Evolutionary conservation across 352 stramenopile genomes (phyloP).

Genomic region (Globisporangium solare): DNA sequence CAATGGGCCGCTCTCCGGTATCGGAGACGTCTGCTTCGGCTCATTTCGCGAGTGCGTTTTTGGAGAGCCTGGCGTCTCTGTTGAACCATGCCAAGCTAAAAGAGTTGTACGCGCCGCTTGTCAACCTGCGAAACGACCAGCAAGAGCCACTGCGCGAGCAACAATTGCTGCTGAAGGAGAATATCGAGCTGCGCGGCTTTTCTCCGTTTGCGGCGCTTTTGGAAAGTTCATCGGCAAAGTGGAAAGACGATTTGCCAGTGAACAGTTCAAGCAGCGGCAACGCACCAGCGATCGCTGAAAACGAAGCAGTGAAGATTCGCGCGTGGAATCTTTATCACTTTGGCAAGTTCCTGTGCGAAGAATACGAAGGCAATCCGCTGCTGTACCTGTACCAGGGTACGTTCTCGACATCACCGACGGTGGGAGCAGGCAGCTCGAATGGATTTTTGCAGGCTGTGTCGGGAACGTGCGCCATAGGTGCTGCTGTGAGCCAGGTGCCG

Average conservation of each 20-base stretch:
- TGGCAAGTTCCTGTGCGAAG: slow-evolving; percentile 46
- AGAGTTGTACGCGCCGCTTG: slow-evolving; percentile 30
- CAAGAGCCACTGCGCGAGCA: slow-evolving; percentile 26
- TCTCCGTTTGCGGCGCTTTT: slow-evolving; percentile 35
- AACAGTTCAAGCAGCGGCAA: slow-evolving; percentile 7
- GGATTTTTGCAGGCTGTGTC: slow-evolving; percentile 12
- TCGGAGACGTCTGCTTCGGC: slow-evolving; percentile 3
- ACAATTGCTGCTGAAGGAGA: slow-evolving; percentile 66
- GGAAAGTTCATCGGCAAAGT: slow-evolving; percentile 17
- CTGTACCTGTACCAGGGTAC: slow-evolving; percentile 41
- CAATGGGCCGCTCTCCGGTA: slow-evolving; percentile 17
- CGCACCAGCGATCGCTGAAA: slow-evolving; percentile 26
- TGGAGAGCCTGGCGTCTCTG: slow-evolving; percentile 44
- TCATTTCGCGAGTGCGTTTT: slow-evolving; percentile 26
- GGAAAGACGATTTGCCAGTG: slow-evolving; percentile 20
- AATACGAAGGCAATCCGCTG: slow-evolving; percentile 58
- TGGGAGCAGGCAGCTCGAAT: slow-evolving; percentile 15
- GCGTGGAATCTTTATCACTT: slow-evolving; percentile 64
- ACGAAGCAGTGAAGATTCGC: slow-evolving; percentile 43
- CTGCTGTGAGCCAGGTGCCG: slow-evolving; percentile 8
- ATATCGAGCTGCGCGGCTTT: slow-evolving; percentile 67
- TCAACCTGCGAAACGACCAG: slow-evolving; percentile 19
- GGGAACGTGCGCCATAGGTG: slow-evolving; percentile 2
- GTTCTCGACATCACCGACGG: slow-evolving; percentile 27
- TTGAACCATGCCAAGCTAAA: slow-evolving; percentile 50